Evolutionary conservation across 192 early-diverging fungal species (phyloP).

Genomic region (Diversispora epigaea): DNA sequence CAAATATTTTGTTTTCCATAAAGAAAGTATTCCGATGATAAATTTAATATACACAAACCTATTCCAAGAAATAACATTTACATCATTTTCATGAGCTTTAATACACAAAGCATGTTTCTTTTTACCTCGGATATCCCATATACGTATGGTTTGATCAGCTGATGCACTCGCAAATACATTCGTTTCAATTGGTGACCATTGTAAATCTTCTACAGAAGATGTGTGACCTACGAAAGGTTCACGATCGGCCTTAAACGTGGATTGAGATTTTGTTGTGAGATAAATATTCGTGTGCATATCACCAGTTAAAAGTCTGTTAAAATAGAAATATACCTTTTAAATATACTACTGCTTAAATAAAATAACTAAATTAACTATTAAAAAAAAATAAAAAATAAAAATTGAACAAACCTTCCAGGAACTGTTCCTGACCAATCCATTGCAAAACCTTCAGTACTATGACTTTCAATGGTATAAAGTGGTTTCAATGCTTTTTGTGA

Average conservation of each 20-base stretch:
- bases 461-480: slow-evolving; percentile 76
- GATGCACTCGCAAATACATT: slow-evolving; percentile 92
- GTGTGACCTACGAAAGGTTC: slow-evolving; percentile 80
- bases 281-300: slow-evolving; percentile 80
- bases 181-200: slow-evolving; percentile 91
- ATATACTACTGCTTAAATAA: background rate
- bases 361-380: background rate
- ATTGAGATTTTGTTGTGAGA: slow-evolving; percentile 68
- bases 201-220: slow-evolving; percentile 90
- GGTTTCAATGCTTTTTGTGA: slow-evolving; percentile 66
- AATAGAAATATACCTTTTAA: slow-evolving; percentile 9
- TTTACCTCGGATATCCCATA: slow-evolving; percentile 91
- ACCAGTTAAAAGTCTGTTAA: slow-evolving; percentile 75
- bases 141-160: slow-evolving; percentile 86
- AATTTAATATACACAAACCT: slow-evolving; percentile 42
- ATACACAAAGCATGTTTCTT: slow-evolving; percentile 74
- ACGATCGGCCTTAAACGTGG: slow-evolving; percentile 71
- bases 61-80: slow-evolving; percentile 99
- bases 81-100: slow-evolving; percentile 81
- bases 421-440: slow-evolving; percentile 89
- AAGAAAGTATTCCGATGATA: background rate
- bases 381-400: too few species aligned
- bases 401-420: slow-evolving; percentile 45
- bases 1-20: background rate
- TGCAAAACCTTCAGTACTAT: slow-evolving; percentile 89